Evolutionary conservation across 2,329 filamentous ascomycete genomes (phyloP), one percentile per base, ranked within the genome.

Genomic region (Volutella citrinella): DNA sequence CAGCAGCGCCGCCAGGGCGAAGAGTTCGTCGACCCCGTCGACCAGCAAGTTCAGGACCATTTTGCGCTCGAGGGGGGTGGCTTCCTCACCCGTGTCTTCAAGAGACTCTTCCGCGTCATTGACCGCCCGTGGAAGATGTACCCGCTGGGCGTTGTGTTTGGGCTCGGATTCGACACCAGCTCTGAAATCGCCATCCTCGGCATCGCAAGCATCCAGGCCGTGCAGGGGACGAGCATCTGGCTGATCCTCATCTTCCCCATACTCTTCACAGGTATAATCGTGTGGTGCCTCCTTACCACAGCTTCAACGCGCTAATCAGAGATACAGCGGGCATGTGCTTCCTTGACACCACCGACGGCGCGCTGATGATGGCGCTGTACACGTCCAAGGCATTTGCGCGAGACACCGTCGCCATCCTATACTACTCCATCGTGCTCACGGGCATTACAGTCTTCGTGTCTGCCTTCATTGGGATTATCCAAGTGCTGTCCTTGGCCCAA

Each of bases 61-160:
- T 76, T 87, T 55, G 76, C 81, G 40, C 73, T 94, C 11, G 82
- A 91, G 48, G 87, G 87, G 1, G 83, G 77, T 1, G 91, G 91
- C 0, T 78, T 89, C 34, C 63, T 96, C 23, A 82, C 85, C 17
- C 68, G 70, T 1, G 56, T 93, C 3, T 78, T 96, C 33, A 80
- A 84, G 38, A 77, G 70, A 41, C 71, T 94, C 41, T 96, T 97
- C 63, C 80, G 78, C 25, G 67, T 94, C 16, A 72, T 84, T 19
- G 78, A 84, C 49, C 65, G 76, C 6, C 84, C 87, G 0, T 97
- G 91, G 91, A 97, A 97, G 61, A 95, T 95, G 89, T 93, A 94
- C 48, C 89, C 88, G 0, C 68, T 95, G 0, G 91, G 91, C 1
- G 73, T 97, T 0, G 67, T 97, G 5, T 97, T 91, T 53, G 93